Percentiles rank a stretch among this genome's conserved stretches.
Conservation (phyloP, 2,329 filamentous ascomycete species). For the Pseudonectria foliicola region DNA sequence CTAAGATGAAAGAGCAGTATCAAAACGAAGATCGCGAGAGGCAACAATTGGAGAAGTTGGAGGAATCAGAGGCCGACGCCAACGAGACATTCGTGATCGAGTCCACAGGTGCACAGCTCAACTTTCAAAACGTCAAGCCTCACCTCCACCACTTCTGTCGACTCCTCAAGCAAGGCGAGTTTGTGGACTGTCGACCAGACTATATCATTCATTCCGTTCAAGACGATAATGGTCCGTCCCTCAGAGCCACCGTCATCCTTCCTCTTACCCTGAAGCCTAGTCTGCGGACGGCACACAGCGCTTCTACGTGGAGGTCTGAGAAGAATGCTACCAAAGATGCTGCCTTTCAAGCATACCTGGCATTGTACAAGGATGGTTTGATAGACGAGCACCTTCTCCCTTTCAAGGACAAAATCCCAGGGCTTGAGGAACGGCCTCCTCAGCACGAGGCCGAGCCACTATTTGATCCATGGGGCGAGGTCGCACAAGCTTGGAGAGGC, state of each 20-base stretch:
- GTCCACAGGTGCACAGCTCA: conserved; percentile 55
- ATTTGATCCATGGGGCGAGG: conserved; percentile 39
- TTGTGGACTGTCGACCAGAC: conserved; percentile 58
- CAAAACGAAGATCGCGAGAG: conserved; percentile 53
- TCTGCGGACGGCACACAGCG: conserved; percentile 20
- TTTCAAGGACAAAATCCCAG: conserved; percentile 34
- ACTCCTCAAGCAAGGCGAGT: conserved; percentile 49
- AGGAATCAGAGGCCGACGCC: conserved; percentile 31
- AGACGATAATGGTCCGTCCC: conserved; percentile 14
- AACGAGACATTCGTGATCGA: conserved; percentile 29
- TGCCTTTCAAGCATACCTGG: conserved; percentile 71
- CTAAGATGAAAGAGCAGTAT: conserved; percentile 64
- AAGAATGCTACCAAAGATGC: conserved; percentile 71
- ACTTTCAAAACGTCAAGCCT: conserved; percentile 63
- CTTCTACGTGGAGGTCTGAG: conserved; percentile 58
- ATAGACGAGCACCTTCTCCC: conserved; percentile 76
- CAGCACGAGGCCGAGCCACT: conserved; percentile 29
- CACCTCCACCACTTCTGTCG: conserved; percentile 80
- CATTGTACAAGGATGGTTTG: conserved; percentile 62
- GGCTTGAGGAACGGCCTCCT: conserved; percentile 30
- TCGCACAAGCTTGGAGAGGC: conserved; percentile 37
- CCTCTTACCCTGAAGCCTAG: conserved; percentile 59
- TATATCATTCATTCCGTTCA: conserved; percentile 48
- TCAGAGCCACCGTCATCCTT: conserved; percentile 59
- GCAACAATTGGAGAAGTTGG: conserved; percentile 37